These are phyloP conservation scores for Aspergillus cejpii DNA, from an alignment of 2,329 filamentous ascomycete species.

Conservation along the genomic window DNA sequence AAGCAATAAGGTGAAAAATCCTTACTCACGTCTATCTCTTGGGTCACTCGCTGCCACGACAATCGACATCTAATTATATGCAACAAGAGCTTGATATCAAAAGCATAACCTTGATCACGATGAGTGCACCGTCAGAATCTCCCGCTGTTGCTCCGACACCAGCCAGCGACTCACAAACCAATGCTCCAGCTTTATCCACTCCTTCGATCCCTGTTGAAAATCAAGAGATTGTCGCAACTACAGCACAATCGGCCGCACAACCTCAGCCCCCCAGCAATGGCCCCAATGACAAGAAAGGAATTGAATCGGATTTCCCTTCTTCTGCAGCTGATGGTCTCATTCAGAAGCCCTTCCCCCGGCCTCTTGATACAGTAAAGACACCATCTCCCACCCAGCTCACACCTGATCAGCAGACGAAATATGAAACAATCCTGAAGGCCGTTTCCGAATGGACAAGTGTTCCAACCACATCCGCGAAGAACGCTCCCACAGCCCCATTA, in stretches of 20 bases:
- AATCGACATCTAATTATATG: not conserved
- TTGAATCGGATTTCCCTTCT: slow-evolving; percentile 30
- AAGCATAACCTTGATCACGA: slow-evolving; percentile 5
- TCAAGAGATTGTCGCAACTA: slow-evolving; percentile 4
- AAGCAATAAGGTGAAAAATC: slow-evolving; percentile 3
- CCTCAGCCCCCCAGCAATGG: slow-evolving; percentile 6
- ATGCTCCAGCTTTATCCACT: not conserved
- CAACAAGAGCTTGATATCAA: not conserved
- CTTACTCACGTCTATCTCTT: too few species aligned
- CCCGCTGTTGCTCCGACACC: slow-evolving; percentile 2
- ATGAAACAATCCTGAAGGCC: slow-evolving; percentile 64
- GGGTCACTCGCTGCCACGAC: too few species aligned
- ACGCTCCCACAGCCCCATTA: slow-evolving; percentile 55
- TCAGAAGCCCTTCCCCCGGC: slow-evolving; percentile 54
- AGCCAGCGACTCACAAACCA: slow-evolving; percentile 8
- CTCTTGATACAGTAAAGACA: slow-evolving; percentile 54
- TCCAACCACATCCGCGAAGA: slow-evolving; percentile 56
- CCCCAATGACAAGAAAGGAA: slow-evolving; percentile 8
- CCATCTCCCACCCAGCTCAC: slow-evolving; percentile 56
- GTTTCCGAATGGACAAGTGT: slow-evolving; percentile 67
- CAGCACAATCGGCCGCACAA: slow-evolving; percentile 3
- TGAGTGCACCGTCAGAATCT: slow-evolving; percentile 12
- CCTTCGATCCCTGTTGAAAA: not conserved
- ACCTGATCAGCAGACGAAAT: slow-evolving; percentile 72
- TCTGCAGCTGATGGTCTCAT: slow-evolving; percentile 38